phyloP scores from a whole-genome alignment of 2,329 filamentous ascomycete genomes.

The Colletotrichum truncatum region DNA sequence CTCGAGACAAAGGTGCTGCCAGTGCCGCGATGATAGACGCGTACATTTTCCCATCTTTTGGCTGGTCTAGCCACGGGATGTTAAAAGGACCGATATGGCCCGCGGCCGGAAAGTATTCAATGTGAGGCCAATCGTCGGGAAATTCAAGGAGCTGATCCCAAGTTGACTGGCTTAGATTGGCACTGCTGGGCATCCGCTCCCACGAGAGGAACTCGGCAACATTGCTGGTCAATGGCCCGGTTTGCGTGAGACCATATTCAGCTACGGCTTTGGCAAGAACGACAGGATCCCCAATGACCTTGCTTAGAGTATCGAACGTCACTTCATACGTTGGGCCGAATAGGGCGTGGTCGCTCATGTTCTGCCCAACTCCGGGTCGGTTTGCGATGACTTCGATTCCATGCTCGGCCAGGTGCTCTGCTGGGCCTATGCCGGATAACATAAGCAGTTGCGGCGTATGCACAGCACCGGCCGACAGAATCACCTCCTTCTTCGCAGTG shows the following conservation, averaged over 20 bases:
- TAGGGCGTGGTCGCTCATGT: slow-evolving; percentile 75
- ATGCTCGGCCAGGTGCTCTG: slow-evolving; percentile 44
- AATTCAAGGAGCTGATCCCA: slow-evolving; percentile 23
- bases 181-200: slow-evolving; percentile 41
- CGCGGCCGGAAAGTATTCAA: slow-evolving; percentile 36
- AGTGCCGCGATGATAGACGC: slow-evolving; percentile 37
- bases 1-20: slow-evolving; percentile 51
- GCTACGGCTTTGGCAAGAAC: neutral
- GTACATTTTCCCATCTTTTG: slow-evolving; percentile 22
- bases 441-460: slow-evolving; percentile 24
- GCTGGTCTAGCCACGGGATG: slow-evolving; percentile 4
- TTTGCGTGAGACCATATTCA: neutral
- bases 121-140: slow-evolving; percentile 46
- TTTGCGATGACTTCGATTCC: slow-evolving; percentile 56
- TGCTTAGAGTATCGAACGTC: slow-evolving; percentile 29
- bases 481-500: slow-evolving; percentile 15
- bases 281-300: neutral
- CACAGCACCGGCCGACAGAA: slow-evolving; percentile 15
- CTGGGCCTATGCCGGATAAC: slow-evolving; percentile 50
- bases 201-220: slow-evolving; percentile 30
- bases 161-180: slow-evolving; percentile 22
- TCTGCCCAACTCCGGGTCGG: slow-evolving; percentile 79
- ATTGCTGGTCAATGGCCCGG: slow-evolving; percentile 25
- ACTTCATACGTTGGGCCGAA: slow-evolving; percentile 25
- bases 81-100: slow-evolving; percentile 25